Conservation (phyloP, 306 rosid species). For the Hippophae tibetana region DNA sequence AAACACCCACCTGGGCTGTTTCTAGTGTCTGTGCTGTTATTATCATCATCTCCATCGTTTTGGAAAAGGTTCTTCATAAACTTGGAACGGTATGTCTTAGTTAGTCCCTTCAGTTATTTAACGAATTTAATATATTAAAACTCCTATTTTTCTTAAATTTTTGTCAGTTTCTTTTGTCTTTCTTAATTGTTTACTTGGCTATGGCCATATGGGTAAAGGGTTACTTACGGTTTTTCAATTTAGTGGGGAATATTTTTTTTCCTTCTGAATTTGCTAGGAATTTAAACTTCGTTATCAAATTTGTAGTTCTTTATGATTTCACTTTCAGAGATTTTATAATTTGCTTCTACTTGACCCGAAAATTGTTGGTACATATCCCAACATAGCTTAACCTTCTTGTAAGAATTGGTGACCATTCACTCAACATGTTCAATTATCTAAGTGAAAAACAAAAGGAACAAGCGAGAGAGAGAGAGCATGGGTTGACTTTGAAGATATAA, state of each 20-base stretch:
- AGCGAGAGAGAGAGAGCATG: too few relatives aligned
- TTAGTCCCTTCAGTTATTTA: not conserved
- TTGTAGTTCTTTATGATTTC: not conserved
- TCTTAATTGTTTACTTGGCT: not conserved
- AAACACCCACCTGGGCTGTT: constrained; percentile 94
- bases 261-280: not conserved
- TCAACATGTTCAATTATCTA: too few relatives aligned
- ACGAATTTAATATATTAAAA: not conserved
- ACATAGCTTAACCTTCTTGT: too few relatives aligned
- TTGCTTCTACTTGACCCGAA: not conserved
- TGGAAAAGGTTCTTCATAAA: constrained; percentile 75
- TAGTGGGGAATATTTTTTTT: not conserved
- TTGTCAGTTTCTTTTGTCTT: not conserved
- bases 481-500: too few relatives aligned
- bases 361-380: too few relatives aligned
- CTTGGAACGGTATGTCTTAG: constrained; percentile 39
- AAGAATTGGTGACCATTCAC: too few relatives aligned
- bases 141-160: not conserved
- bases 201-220: not conserved
- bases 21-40: constrained; percentile 71
- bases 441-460: too few relatives aligned
- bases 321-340: not conserved
- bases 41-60: constrained; percentile 49
- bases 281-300: not conserved
- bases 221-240: not conserved